phyloP scores from a whole-genome alignment of 139 green algal species.

The Spirogloea muscicola region DNA sequence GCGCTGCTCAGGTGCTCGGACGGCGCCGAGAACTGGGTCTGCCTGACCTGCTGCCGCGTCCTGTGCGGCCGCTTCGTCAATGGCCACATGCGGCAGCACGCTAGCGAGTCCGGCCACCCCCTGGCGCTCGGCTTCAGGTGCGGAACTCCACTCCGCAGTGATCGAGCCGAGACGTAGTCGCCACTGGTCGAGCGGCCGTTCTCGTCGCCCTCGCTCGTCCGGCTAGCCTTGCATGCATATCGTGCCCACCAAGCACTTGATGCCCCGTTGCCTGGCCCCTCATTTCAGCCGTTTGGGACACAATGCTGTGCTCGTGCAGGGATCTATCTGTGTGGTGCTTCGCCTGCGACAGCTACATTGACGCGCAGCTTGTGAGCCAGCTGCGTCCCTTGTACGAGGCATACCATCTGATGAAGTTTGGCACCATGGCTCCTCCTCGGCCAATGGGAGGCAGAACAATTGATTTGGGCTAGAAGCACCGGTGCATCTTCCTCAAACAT shows the following conservation, averaged over 20 bases:
- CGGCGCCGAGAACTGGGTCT: slow-evolving; percentile 44
- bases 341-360: slow-evolving; percentile 29
- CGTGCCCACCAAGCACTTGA: too few species aligned
- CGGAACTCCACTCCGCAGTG: too few species aligned
- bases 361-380: slow-evolving; percentile 17
- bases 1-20: slow-evolving; percentile 31
- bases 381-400: slow-evolving; percentile 25
- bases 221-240: too few species aligned
- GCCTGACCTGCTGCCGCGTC: slow-evolving; percentile 28
- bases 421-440: background rate
- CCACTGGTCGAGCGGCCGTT: too few species aligned
- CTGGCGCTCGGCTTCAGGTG: slow-evolving; percentile 40
- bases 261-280: too few species aligned
- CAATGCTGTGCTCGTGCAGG: slow-evolving; percentile 3
- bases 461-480: too few species aligned
- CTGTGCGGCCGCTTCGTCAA: slow-evolving; percentile 38
- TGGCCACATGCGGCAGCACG: slow-evolving; percentile 44
- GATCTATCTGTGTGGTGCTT: slow-evolving; percentile 48
- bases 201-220: too few species aligned
- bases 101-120: slow-evolving; percentile 5
- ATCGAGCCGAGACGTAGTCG: too few species aligned
- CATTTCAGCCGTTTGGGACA: too few species aligned
- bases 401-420: slow-evolving; percentile 38
- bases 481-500: too few species aligned
- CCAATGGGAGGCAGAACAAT: background rate